A percentile compares a stretch with the other conserved stretches of the same genome.
Conservation (phyloP, 441 rosid species). For the Populus hybrid region DNA sequence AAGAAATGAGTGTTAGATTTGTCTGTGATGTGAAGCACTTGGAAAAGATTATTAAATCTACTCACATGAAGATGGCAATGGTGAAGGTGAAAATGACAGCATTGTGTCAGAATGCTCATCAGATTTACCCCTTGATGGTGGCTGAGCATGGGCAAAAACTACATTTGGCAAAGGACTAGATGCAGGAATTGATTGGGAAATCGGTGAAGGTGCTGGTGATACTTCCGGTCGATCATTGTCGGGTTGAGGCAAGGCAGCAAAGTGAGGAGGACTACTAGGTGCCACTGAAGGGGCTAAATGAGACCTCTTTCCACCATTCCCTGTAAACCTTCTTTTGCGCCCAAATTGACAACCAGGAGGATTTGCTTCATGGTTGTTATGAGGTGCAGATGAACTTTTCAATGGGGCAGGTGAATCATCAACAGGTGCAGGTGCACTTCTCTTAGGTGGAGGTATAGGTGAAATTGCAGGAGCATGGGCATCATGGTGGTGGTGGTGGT, state of each 20-base stretch:
- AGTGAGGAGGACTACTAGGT: constrained; percentile 40
- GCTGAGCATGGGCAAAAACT: constrained; percentile 48
- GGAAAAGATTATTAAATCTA: constrained; percentile 27
- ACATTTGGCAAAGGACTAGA: constrained; percentile 67
- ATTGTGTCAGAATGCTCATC: constrained; percentile 27
- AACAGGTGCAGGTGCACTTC: constrained; percentile 20
- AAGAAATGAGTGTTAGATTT: not conserved
- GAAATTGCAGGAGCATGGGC: constrained; percentile 45
- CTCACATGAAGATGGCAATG: constrained; percentile 58
- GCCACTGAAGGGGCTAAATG: constrained; percentile 34
- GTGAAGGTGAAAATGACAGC: constrained; percentile 32
- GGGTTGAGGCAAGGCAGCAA: constrained; percentile 34
- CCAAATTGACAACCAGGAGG: constrained; percentile 54
- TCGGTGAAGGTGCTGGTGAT: constrained; percentile 27
- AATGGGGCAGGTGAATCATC: constrained; percentile 32
- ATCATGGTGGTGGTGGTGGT: constrained; percentile 23
- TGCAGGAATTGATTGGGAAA: constrained; percentile 38
- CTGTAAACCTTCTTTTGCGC: constrained; percentile 32
- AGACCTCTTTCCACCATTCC: constrained; percentile 34
- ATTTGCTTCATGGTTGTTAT: constrained; percentile 37
- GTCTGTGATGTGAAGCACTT: not conserved
- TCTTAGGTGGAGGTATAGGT: constrained; percentile 37
- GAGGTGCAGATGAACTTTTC: constrained; percentile 48
- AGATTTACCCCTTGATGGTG: constrained; percentile 46
- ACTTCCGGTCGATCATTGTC: constrained; percentile 31